A percentile compares a stretch with the other conserved stretches of the same genome.
These are phyloP conservation scores for Xeromyces bisporus DNA, from an alignment of 495 filamentous ascomycete genomes.

Conservation along the genomic window DNA sequence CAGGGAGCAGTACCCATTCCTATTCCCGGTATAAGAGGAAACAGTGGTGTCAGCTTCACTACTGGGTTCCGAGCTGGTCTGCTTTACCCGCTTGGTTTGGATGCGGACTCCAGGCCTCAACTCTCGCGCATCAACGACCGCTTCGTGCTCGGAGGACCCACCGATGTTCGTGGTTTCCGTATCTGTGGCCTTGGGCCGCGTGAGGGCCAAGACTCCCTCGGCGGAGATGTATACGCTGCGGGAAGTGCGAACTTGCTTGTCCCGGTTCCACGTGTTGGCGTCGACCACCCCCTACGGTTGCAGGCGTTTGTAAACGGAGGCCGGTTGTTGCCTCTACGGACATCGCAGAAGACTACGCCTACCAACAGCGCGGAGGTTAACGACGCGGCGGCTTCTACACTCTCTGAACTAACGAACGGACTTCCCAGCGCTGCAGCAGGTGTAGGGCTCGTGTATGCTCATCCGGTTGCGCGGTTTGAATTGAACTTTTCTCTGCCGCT, in stretches of 20 bases:
- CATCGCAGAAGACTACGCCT: conserved; percentile 31
- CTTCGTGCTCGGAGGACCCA: conserved; percentile 86
- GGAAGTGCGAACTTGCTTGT: conserved; percentile 69
- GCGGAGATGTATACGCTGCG: conserved; percentile 82
- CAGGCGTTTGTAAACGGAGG: conserved; percentile 89
- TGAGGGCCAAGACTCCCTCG: conserved; percentile 69
- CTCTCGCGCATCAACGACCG: conserved; percentile 81
- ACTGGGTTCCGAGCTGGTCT: conserved; percentile 46
- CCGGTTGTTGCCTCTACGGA: conserved; percentile 58
- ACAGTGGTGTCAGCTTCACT: conserved; percentile 58
- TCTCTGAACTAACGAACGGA: conserved; percentile 51
- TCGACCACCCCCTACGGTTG: conserved; percentile 67
- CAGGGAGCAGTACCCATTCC: conserved; percentile 56
- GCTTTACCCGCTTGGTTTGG: conserved; percentile 43
- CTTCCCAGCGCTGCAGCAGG: conserved; percentile 77
- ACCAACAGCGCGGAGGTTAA: conserved; percentile 38
- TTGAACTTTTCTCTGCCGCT: conserved; percentile 85
- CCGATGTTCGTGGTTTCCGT: conserved; percentile 86
- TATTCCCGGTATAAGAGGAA: conserved; percentile 44
- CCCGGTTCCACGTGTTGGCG: conserved; percentile 62
- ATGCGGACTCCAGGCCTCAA: conserved; percentile 29
- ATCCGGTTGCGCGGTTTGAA: conserved; percentile 82
- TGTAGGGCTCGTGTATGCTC: conserved; percentile 82
- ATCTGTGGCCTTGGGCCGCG: conserved; percentile 74
- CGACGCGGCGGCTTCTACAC: conserved; percentile 31